These are phyloP conservation scores for Aspergillus sp. DNA, from an alignment of 2,329 filamentous ascomycete species.

Conservation along the genomic window DNA sequence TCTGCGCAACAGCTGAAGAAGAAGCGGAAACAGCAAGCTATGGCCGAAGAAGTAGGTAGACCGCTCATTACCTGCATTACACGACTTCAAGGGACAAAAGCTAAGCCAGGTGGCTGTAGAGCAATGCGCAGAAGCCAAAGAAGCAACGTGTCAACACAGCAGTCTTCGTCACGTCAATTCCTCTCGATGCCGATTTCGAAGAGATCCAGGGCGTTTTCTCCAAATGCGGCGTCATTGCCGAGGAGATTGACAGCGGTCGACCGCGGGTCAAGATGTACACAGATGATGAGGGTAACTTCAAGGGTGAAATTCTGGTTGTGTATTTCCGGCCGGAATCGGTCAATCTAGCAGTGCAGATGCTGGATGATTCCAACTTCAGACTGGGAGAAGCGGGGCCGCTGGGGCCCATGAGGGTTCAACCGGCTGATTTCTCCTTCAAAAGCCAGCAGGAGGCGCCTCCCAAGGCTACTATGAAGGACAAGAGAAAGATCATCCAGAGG, in stretches of 20 bases:
- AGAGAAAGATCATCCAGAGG: constrained; percentile 83
- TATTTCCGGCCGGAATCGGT: constrained; percentile 97
- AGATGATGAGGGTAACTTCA: constrained; percentile 73
- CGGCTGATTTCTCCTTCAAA: constrained; percentile 86
- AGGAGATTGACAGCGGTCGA: constrained; percentile 80
- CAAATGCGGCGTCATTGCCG: constrained; percentile 83
- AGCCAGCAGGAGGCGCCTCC: constrained; percentile 60
- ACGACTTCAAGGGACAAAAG: too few relatives aligned
- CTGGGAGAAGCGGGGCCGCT: constrained; percentile 43
- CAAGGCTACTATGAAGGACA: constrained; percentile 54
- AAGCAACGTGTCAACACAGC: constrained; percentile 65
- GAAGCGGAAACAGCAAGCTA: constrained; percentile 44
- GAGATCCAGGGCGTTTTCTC: constrained; percentile 81
- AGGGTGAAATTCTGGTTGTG: constrained; percentile 84
- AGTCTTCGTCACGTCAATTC: constrained; percentile 83
- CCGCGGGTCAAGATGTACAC: constrained; percentile 90
- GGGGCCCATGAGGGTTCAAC: constrained; percentile 69
- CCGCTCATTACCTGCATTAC: too few relatives aligned
- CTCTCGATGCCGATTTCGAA: constrained; percentile 63
- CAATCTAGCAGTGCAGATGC: constrained; percentile 48
- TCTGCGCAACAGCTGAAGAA: constrained; percentile 40
- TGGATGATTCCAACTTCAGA: constrained; percentile 59
- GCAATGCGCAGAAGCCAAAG: constrained; percentile 28
- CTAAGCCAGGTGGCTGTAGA: constrained; percentile 18
- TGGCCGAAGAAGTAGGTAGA: constrained; percentile 45